Evolutionary conservation across 306 rosid species (phyloP).

Genomic region (Cicer judaicum): DNA sequence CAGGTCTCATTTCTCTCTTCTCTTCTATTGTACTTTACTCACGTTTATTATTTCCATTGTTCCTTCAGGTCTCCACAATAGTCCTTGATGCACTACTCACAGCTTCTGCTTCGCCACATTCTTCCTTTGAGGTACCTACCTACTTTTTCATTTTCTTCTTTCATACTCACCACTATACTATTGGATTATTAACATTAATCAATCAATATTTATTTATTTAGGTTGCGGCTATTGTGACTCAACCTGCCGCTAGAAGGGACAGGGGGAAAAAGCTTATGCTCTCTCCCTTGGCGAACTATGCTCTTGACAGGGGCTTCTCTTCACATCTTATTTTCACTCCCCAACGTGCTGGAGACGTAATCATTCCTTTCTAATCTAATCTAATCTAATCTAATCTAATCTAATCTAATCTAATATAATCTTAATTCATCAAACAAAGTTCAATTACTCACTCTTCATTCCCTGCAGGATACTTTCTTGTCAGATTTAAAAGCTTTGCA

Average conservation of each 20-base stretch:
- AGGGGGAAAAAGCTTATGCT: slow-evolving; percentile 75
- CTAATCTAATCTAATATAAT: no score
- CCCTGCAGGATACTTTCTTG: slow-evolving; percentile 70
- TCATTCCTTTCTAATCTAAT: background rate
- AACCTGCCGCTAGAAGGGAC: slow-evolving; percentile 80
- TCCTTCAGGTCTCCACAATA: slow-evolving; percentile 62
- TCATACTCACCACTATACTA: no score
- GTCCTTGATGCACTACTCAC: slow-evolving; percentile 79
- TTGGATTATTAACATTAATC: no score
- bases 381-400: no score
- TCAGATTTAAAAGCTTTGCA: slow-evolving; percentile 71
- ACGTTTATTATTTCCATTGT: no score
- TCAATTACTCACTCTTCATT: background rate
- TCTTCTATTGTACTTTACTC: no score
- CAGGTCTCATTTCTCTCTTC: slow-evolving; percentile 31
- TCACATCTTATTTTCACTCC: slow-evolving; percentile 83
- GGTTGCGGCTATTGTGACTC: slow-evolving; percentile 95
- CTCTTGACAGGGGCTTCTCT: slow-evolving; percentile 80
- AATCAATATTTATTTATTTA: slow-evolving; percentile 26
- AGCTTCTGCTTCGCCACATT: slow-evolving; percentile 61
- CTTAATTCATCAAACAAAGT: no score
- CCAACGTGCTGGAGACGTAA: slow-evolving; percentile 73
- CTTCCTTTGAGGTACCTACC: slow-evolving; percentile 9
- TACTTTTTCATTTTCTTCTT: no score
- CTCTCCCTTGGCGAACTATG: slow-evolving; percentile 81